Conservation (phyloP, 768 basidiomycete genomes). For the Boletus speciosus region DNA sequence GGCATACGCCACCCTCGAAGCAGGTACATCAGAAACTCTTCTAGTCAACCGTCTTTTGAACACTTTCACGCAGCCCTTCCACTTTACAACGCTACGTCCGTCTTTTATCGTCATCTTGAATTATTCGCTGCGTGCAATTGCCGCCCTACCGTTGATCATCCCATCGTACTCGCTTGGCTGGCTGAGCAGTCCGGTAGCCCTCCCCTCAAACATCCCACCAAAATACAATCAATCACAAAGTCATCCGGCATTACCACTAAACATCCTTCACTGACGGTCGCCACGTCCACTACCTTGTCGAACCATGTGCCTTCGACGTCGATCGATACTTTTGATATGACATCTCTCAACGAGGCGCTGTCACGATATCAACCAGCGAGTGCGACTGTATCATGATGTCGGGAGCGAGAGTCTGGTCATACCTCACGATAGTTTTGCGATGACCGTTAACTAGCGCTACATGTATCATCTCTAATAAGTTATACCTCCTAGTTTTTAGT, state of each 20-base stretch:
- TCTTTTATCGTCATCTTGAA: slow-evolving; percentile 47
- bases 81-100: slow-evolving; percentile 47
- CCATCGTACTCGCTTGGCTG: slow-evolving; percentile 40
- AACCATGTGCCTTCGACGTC: slow-evolving; percentile 5
- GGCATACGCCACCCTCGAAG: slow-evolving; percentile 40
- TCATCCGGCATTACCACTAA: background rate
- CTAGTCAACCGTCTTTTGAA: background rate
- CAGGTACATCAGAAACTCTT: slow-evolving; percentile 32
- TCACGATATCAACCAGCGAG: slow-evolving; percentile 25
- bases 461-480: slow-evolving; percentile 2
- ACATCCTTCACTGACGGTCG: slow-evolving; percentile 12
- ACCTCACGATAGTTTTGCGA: slow-evolving; percentile 4
- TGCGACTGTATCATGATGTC: slow-evolving; percentile 6
- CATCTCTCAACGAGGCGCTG: slow-evolving; percentile 24
- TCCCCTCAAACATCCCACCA: slow-evolving; percentile 10
- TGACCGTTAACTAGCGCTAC: background rate
- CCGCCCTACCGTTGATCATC: slow-evolving; percentile 38
- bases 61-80: slow-evolving; percentile 40
- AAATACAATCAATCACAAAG: slow-evolving; percentile 10
- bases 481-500: slow-evolving; percentile 7
- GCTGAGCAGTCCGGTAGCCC: slow-evolving; percentile 25
- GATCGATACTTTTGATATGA: slow-evolving; percentile 22
- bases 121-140: slow-evolving; percentile 42
- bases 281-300: slow-evolving; percentile 6
- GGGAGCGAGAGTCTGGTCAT: background rate